Evolutionary conservation across 23 red algal species (phyloP).

Genomic region (Cyanidioschyzon merolae): DNA sequence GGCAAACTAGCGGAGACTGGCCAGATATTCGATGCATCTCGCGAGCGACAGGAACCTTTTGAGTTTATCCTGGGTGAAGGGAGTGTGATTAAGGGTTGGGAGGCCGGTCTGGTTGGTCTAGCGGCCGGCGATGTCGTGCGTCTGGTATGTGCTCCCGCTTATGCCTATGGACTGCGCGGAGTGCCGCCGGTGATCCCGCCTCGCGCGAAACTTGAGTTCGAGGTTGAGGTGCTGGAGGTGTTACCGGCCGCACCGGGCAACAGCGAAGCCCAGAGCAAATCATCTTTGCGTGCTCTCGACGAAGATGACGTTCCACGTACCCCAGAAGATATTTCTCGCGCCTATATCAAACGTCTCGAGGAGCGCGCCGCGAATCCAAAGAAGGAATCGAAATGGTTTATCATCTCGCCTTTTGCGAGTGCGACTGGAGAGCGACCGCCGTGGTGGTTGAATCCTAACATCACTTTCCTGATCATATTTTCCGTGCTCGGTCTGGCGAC

Average conservation of each 20-base stretch:
- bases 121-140: conserved; percentile 48
- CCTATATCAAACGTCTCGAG: conserved; percentile 41
- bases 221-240: conserved; percentile 65
- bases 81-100: conserved; percentile 88
- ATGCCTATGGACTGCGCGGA: conserved; percentile 81
- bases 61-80: conserved; percentile 59
- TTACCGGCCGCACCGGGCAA: neutral
- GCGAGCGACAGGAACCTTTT: conserved; percentile 42
- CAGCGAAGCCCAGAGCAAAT: neutral
- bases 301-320: conserved; percentile 51
- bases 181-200: conserved; percentile 86
- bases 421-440: conserved; percentile 83
- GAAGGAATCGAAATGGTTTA: conserved; percentile 51
- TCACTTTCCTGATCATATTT: conserved; percentile 71
- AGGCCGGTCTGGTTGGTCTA: conserved; percentile 52
- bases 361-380: conserved; percentile 28
- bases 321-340: conserved; percentile 47
- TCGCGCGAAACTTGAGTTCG: conserved; percentile 62
- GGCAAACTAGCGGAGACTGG: conserved; percentile 38
- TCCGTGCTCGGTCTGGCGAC: conserved; percentile 49
- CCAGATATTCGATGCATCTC: conserved; percentile 51
- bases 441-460: conserved; percentile 95
- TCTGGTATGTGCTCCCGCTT: conserved; percentile 57
- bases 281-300: neutral
- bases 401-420: conserved; percentile 91